phyloP scores from a whole-genome alignment of 2,329 filamentous ascomycete genomes.

The Aureobasidium namibiae region DNA sequence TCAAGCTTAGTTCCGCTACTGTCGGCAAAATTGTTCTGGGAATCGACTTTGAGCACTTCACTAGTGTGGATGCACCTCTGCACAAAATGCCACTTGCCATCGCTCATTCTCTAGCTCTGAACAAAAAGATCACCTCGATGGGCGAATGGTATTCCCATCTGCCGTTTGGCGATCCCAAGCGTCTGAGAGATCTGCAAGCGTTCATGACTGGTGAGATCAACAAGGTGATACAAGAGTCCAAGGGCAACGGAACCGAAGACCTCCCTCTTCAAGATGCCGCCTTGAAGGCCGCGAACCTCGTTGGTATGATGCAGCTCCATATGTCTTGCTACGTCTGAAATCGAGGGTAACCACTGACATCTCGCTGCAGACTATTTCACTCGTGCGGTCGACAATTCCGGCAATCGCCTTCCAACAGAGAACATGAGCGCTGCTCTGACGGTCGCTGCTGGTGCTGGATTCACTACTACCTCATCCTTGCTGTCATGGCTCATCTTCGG shows the following conservation, averaged over 20 bases:
- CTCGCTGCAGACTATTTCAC: constrained; percentile 45
- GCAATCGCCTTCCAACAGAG: constrained; percentile 43
- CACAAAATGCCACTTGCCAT: constrained; percentile 46
- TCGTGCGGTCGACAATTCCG: constrained; percentile 46
- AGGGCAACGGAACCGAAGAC: constrained; percentile 26
- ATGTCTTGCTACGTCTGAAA: too few relatives aligned
- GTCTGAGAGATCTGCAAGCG: constrained; percentile 35
- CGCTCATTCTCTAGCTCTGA: constrained; percentile 44
- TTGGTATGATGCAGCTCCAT: too few relatives aligned
- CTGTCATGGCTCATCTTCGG: constrained; percentile 52
- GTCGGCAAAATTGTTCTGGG: constrained; percentile 38
- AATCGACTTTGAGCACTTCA: constrained; percentile 39
- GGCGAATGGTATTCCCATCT: constrained; percentile 49
- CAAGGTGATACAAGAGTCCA: constrained; percentile 29
- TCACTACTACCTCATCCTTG: constrained; percentile 51
- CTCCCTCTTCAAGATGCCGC: constrained; percentile 32
- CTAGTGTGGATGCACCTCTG: constrained; percentile 35
- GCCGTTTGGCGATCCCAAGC: constrained; percentile 49
- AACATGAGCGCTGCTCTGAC: constrained; percentile 35
- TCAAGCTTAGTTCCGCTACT: constrained; percentile 38
- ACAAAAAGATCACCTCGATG: constrained; percentile 51
- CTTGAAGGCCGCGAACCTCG: constrained; percentile 26
- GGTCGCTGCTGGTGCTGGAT: constrained; percentile 50
- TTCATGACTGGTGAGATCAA: constrained; percentile 26
- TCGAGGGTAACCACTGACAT: too few relatives aligned